These are phyloP conservation scores for Ophioceras dolichostomum DNA, from an alignment of 2,329 filamentous ascomycete genomes.

Conservation along the genomic window DNA sequence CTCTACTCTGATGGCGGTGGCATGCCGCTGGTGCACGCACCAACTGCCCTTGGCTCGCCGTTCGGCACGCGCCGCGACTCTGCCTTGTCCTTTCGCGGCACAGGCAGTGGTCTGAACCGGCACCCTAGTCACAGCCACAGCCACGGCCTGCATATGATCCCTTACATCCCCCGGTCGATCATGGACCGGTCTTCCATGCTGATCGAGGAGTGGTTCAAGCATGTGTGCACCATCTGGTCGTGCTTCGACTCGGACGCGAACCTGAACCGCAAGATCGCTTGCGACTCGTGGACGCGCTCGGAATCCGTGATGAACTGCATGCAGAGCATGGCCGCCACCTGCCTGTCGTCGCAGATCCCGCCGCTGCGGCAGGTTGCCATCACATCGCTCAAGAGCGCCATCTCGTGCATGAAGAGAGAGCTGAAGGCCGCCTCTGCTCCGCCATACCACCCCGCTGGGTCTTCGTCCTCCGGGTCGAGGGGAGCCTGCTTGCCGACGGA, in stretches of 20 bases:
- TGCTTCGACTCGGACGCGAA: constrained; percentile 25
- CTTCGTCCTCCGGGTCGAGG: constrained; percentile 4
- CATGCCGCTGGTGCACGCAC: not conserved
- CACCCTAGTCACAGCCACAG: constrained; percentile 2
- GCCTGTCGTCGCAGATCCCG: constrained; percentile 19
- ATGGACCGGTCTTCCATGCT: constrained; percentile 18
- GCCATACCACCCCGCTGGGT: constrained; percentile 11
- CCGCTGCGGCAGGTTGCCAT: constrained; percentile 21
- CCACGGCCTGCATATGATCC: constrained; percentile 4
- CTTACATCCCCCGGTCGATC: constrained; percentile 8
- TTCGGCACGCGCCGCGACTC: too few species aligned
- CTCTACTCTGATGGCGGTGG: not conserved
- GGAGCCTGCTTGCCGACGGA: constrained; percentile 23
- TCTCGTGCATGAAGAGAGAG: constrained; percentile 20
- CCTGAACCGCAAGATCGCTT: constrained; percentile 23
- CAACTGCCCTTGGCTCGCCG: too few species aligned
- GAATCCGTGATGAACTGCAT: constrained; percentile 23
- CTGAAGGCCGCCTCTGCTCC: constrained; percentile 15
- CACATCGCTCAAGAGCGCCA: constrained; percentile 20
- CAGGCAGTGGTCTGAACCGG: too few species aligned
- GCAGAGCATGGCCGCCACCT: constrained; percentile 27
- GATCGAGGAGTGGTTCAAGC: constrained; percentile 24
- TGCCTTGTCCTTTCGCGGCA: too few species aligned
- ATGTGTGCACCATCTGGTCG: constrained; percentile 27
- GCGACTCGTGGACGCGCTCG: constrained; percentile 22